Percentiles rank a stretch among this genome's conserved stretches.
phyloP scores from a whole-genome alignment of 148 eudicot species.

The Nyssa sinensis region DNA sequence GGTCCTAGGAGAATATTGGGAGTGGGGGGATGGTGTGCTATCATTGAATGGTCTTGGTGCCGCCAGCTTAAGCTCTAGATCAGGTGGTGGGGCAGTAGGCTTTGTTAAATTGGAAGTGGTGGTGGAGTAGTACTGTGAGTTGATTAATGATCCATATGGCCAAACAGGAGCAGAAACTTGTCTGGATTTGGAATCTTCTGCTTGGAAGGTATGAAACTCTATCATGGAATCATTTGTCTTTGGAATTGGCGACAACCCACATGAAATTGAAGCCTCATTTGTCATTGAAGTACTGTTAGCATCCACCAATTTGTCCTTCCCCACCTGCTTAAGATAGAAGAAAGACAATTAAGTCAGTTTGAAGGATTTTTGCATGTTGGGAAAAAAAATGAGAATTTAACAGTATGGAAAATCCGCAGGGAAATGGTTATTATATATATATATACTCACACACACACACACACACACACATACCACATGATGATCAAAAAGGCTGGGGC shows the following conservation, averaged over 20 bases:
- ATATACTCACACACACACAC: no score
- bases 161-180: not conserved
- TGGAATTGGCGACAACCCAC: not conserved
- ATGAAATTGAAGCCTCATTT: not conserved
- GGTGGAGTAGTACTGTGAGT: not conserved
- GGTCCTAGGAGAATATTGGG: not conserved
- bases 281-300: not conserved
- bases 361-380: no score
- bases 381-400: no score
- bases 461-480: no score
- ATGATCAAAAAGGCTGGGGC: conserved; percentile 40
- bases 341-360: not conserved
- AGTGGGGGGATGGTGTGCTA: not conserved
- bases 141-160: conserved; percentile 9
- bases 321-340: conserved; percentile 9
- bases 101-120: not conserved
- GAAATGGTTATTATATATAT: no score
- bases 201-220: not conserved
- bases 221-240: not conserved
- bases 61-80: conserved; percentile 35
- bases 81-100: conserved; percentile 13
- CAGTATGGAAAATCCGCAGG: no score
- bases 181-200: not conserved
- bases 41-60: conserved; percentile 19
- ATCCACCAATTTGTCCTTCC: not conserved